These are phyloP conservation scores for Senna tora DNA, from an alignment of 306 rosid species.

Conservation along the genomic window DNA sequence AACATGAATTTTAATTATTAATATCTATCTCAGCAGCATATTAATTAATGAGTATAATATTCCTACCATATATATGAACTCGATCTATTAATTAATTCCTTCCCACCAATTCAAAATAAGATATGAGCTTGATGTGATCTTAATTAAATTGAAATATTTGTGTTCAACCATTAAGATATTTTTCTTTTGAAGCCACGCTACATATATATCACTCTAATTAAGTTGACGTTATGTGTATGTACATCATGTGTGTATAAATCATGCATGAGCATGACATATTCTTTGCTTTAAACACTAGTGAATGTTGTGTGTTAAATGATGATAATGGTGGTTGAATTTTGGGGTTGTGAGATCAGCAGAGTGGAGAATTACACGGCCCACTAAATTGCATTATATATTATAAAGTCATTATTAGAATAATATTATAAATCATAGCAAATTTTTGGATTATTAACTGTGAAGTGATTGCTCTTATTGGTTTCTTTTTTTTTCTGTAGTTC, in stretches of 20 bases:
- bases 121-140: too few species aligned
- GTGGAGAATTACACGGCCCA: constrained; percentile 44
- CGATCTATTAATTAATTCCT: too few species aligned
- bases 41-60: too few species aligned
- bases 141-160: background rate
- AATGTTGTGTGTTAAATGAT: background rate
- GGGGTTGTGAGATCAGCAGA: constrained; percentile 8
- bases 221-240: background rate
- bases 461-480: too few species aligned
- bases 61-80: too few species aligned
- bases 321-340: constrained; percentile 6
- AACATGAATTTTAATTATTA: too few species aligned
- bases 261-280: background rate
- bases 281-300: background rate
- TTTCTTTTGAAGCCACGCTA: background rate
- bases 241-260: background rate
- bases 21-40: too few species aligned
- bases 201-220: background rate
- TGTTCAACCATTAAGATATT: background rate
- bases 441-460: too few species aligned
- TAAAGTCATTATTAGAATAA: too few species aligned
- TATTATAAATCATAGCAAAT: too few species aligned
- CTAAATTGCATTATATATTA: constrained; percentile 26
- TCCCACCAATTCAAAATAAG: background rate
- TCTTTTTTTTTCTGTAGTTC: too few species aligned